These are phyloP conservation scores for Floccularia luteovirens DNA, from an alignment of 768 basidiomycete genomes.

Conservation along the genomic window DNA sequence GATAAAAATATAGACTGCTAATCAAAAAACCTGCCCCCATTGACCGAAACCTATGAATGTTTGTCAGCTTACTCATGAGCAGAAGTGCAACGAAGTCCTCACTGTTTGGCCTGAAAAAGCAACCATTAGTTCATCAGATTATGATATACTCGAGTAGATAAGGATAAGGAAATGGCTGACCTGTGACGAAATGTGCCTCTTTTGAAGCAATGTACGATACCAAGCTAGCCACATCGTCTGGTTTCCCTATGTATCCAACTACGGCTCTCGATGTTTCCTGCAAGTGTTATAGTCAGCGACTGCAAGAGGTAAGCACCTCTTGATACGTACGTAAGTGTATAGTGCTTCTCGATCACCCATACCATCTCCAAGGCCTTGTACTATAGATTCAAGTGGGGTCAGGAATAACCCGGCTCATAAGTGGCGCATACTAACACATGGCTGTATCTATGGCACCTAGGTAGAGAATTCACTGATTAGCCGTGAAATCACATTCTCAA, in stretches of 20 bases:
- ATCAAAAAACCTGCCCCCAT: not conserved
- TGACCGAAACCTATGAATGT: not conserved
- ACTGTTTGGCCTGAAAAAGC: not conserved
- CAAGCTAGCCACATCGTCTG: slow-evolving; percentile 23
- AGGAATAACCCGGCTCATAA: not conserved
- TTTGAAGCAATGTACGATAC: slow-evolving; percentile 27
- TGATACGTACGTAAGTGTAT: slow-evolving; percentile 4
- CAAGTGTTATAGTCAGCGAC: not conserved
- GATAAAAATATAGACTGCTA: no score
- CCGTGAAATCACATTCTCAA: not conserved
- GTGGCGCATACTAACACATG: slow-evolving; percentile 13
- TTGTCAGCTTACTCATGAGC: not conserved
- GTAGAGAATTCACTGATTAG: not conserved
- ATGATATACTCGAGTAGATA: not conserved
- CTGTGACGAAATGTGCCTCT: slow-evolving; percentile 25
- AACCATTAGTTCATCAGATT: not conserved
- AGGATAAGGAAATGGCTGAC: slow-evolving; percentile 7
- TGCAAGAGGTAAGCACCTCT: not conserved
- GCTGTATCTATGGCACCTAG: slow-evolving; percentile 11
- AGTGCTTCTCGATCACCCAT: slow-evolving; percentile 4
- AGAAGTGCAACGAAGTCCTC: not conserved
- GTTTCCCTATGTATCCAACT: slow-evolving; percentile 14
- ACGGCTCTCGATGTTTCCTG: slow-evolving; percentile 7
- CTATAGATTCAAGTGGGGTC: slow-evolving; percentile 1
- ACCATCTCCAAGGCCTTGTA: not conserved